Conservation (phyloP, 257 asterid species). For the Craterostigma plantagineum region DNA sequence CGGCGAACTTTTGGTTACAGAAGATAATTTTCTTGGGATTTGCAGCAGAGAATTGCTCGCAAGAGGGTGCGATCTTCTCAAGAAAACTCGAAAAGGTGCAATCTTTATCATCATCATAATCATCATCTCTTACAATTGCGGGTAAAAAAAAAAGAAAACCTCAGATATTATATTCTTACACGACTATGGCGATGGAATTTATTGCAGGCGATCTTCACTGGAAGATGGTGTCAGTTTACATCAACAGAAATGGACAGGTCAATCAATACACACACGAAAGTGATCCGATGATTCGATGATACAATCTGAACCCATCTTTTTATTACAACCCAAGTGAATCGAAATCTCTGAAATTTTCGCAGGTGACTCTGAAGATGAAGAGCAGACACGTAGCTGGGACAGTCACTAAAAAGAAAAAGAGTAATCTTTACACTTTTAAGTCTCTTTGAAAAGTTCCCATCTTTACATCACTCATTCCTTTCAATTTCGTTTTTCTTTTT, state of each 20-base stretch:
- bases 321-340: conserved; percentile 13
- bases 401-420: conserved; percentile 97
- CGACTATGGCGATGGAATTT: conserved; percentile 1
- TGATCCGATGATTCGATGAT: conserved; percentile 15
- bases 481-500: background rate
- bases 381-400: conserved; percentile 92
- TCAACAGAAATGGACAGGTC: conserved; percentile 68
- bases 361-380: conserved; percentile 82
- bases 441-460: too few species aligned
- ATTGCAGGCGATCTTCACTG: conserved; percentile 90
- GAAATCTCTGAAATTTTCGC: conserved; percentile 12
- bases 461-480: too few species aligned
- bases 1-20: conserved; percentile 51
- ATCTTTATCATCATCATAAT: background rate
- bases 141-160: background rate
- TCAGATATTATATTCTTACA: too few species aligned
- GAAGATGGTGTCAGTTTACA: conserved; percentile 82
- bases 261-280: conserved; percentile 12
- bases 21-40: conserved; percentile 79
- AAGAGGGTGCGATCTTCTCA: conserved; percentile 74
- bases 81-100: conserved; percentile 87
- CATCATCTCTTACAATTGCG: background rate
- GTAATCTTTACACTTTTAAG: conserved; percentile 13
- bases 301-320: conserved; percentile 11
- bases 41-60: conserved; percentile 84